A percentile compares a stretch with the other conserved stretches of the same genome.
Conservation (phyloP, 2,329 filamentous ascomycete genomes). For the Colletotrichum truncatum region DNA sequence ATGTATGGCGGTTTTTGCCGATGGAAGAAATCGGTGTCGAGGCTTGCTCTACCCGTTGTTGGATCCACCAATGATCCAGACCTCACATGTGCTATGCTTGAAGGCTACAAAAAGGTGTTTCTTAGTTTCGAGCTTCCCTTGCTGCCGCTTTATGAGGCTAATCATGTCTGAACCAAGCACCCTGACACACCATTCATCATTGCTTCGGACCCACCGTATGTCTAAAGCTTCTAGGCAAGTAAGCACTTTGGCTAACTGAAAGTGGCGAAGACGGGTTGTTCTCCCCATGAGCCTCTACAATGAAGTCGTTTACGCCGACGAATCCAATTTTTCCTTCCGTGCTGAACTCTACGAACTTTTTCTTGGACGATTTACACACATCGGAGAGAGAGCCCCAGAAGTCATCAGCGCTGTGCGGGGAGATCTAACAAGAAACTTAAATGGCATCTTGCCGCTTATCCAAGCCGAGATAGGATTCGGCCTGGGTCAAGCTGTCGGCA, state of each 20-base stretch:
- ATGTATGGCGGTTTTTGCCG: not conserved
- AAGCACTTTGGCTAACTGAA: not conserved
- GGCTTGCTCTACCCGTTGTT: slow-evolving; percentile 6
- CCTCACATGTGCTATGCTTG: not conserved
- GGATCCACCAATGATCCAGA: slow-evolving; percentile 4
- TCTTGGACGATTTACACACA: slow-evolving; percentile 29
- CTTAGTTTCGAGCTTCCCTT: not conserved
- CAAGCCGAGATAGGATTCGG: slow-evolving; percentile 25
- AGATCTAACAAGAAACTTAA: slow-evolving; percentile 13
- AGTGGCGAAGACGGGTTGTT: slow-evolving; percentile 1
- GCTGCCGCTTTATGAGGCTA: no score
- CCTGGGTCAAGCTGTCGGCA: not conserved
- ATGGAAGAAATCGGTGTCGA: not conserved
- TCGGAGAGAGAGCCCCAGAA: slow-evolving; percentile 8
- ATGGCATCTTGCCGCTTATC: slow-evolving; percentile 4
- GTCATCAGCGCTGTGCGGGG: slow-evolving; percentile 16
- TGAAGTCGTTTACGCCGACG: slow-evolving; percentile 20
- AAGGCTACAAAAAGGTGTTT: slow-evolving; percentile 11
- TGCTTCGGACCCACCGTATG: slow-evolving; percentile 9
- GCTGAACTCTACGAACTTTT: slow-evolving; percentile 30
- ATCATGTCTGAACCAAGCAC: not conserved
- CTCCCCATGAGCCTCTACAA: slow-evolving; percentile 23
- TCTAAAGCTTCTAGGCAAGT: not conserved
- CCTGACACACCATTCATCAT: slow-evolving; percentile 20
- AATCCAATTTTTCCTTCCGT: slow-evolving; percentile 13